Percentiles rank a stretch among this genome's conserved stretches.
Conservation (phyloP, 2,329 filamentous ascomycete genomes). For the Neospermospora avenae region DNA sequence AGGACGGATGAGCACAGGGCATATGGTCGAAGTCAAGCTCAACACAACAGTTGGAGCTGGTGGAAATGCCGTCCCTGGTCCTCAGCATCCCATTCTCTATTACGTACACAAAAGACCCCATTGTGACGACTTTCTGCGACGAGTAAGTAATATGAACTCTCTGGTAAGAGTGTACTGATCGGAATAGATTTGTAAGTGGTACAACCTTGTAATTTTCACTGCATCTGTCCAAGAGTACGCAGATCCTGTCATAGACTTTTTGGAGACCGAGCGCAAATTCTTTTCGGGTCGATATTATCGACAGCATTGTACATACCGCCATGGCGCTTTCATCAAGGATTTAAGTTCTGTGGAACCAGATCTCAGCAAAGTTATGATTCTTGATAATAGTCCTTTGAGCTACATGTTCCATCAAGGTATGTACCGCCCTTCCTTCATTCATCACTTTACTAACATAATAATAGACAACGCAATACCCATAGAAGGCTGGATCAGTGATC, state of each 20-base stretch:
- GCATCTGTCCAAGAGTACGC: conserved; percentile 98
- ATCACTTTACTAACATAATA: neutral
- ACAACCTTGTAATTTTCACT: conserved; percentile 94
- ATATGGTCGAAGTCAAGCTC: conserved; percentile 97
- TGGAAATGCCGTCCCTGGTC: conserved; percentile 65
- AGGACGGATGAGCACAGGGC: conserved; percentile 89
- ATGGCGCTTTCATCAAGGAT: conserved; percentile 98
- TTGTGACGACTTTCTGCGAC: conserved; percentile 93
- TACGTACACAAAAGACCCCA: conserved; percentile 98
- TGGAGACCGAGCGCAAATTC: conserved; percentile 94
- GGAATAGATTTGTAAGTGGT: conserved; percentile 85
- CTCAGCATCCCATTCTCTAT: conserved; percentile 94
- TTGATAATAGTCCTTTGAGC: conserved; percentile 97
- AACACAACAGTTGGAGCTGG: conserved; percentile 67
- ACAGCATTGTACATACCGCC: conserved; percentile 93
- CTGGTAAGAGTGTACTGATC: conserved; percentile 24
- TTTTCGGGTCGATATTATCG: conserved; percentile 93
- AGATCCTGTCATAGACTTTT: conserved; percentile 97
- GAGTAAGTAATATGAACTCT: conserved; percentile 46
- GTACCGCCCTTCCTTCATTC: conserved; percentile 28
- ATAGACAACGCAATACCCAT: conserved; percentile 98
- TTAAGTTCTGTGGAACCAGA: conserved; percentile 94
- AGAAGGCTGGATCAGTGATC: conserved; percentile 98
- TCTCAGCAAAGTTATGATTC: conserved; percentile 95
- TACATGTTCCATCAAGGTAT: conserved; percentile 98